These are phyloP conservation scores for Chalciporus pseudorubinellus DNA, from an alignment of 768 basidiomycete genomes.

Conservation along the genomic window DNA sequence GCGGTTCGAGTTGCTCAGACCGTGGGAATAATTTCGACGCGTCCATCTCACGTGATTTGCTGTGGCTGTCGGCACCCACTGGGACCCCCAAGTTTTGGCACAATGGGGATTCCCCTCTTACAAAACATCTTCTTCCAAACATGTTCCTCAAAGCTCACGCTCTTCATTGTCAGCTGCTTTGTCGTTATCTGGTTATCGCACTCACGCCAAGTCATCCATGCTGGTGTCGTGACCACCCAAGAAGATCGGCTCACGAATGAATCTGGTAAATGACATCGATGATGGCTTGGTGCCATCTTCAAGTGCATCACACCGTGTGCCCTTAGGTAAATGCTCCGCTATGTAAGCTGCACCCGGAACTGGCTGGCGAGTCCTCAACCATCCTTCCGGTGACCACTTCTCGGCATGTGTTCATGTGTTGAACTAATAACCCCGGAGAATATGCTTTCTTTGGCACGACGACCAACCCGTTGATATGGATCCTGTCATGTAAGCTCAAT, in stretches of 20 bases:
- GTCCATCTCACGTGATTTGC: slow-evolving; percentile 27
- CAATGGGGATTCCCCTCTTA: not conserved
- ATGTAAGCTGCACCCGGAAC: slow-evolving; percentile 10
- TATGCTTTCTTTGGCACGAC: not conserved
- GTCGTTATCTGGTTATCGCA: not conserved
- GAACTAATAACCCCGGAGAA: too few species aligned
- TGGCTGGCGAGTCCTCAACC: not conserved
- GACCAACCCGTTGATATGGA: too few species aligned
- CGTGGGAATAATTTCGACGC: slow-evolving; percentile 30
- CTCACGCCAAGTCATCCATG: not conserved
- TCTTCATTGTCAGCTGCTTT: not conserved
- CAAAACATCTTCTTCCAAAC: not conserved
- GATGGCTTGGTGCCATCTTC: slow-evolving; percentile 1
- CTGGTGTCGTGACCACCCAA: too few species aligned
- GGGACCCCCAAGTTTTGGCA: too few species aligned
- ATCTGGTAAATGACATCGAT: not conserved
- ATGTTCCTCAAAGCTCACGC: not conserved
- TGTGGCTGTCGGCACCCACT: too few species aligned
- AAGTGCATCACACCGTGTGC: slow-evolving; percentile 11
- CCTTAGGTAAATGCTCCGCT: slow-evolving; percentile 11
- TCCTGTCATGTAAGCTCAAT: slow-evolving; percentile 10
- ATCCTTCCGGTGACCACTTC: too few species aligned
- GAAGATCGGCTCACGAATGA: not conserved
- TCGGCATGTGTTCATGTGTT: too few species aligned
- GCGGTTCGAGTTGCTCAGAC: slow-evolving; percentile 5